These are phyloP conservation scores for Garcia nutans DNA, from an alignment of 345 rosid genomes.

Conservation along the genomic window DNA sequence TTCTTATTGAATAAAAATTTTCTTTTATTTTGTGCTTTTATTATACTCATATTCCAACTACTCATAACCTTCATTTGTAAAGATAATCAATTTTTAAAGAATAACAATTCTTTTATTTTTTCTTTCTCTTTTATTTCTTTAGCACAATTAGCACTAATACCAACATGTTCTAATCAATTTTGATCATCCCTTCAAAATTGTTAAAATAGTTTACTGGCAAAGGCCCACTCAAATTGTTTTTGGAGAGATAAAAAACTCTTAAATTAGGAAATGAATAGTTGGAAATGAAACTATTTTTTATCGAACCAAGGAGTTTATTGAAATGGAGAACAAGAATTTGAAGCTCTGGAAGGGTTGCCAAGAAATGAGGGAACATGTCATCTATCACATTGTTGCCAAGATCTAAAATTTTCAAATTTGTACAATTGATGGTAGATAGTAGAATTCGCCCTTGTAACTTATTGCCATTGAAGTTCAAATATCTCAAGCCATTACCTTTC, in stretches of 20 bases:
- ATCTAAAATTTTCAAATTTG: conserved; percentile 27
- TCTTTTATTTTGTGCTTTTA: too few relatives aligned
- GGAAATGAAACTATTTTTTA: rapidly evolving
- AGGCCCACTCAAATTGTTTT: conserved; percentile 31
- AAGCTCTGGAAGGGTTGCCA: conserved; percentile 21
- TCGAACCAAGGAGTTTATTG: conserved; percentile 27
- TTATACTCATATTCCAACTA: too few relatives aligned
- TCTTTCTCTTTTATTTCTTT: too few relatives aligned
- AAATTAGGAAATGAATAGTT: conserved; percentile 14
- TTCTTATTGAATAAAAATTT: too few relatives aligned
- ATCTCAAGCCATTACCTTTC: background rate
- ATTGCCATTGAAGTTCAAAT: background rate
- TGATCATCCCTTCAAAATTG: conserved; percentile 4
- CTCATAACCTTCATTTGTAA: too few relatives aligned
- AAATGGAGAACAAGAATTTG: conserved; percentile 26
- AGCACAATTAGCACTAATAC: too few relatives aligned
- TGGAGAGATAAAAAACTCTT: conserved; percentile 27
- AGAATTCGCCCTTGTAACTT: conserved; percentile 23
- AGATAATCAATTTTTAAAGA: too few relatives aligned
- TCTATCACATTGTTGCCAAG: conserved; percentile 31
- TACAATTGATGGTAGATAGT: conserved; percentile 16
- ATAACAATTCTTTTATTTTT: too few relatives aligned
- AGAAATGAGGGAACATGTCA: conserved; percentile 31
- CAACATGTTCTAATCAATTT: background rate
- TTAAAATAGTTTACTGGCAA: conserved; percentile 1